Percentiles rank a stretch among this genome's conserved stretches.
phyloP scores from a whole-genome alignment of 345 rosid species.

The Noccaea caerulescens region DNA sequence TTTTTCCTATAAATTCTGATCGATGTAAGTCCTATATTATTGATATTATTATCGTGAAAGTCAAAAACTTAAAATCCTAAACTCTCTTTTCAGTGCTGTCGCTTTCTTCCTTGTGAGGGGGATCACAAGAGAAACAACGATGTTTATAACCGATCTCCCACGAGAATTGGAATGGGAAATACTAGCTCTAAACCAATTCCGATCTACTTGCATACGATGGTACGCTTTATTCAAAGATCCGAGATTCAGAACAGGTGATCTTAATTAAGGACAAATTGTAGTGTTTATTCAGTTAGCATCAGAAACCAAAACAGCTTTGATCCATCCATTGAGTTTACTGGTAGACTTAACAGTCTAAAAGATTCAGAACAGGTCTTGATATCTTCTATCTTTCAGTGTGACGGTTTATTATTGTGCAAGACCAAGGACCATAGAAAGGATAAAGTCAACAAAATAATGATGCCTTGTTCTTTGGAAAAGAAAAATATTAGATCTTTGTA shows the following conservation, averaged over 20 bases:
- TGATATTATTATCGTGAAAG: too few species aligned
- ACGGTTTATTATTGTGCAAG: constrained; percentile 7
- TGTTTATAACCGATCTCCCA: neutral
- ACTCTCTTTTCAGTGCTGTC: too few species aligned
- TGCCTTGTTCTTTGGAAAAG: too few species aligned
- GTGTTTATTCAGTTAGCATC: neutral
- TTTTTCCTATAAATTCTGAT: too few species aligned
- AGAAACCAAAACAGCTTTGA: neutral
- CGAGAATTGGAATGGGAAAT: neutral
- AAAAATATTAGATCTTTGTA: too few species aligned
- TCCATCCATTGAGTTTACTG: neutral
- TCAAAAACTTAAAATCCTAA: too few species aligned
- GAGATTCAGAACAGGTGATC: neutral
- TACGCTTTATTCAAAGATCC: constrained; percentile 9
- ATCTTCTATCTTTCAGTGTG: neutral
- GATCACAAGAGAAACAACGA: neutral
- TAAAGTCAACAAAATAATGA: too few species aligned
- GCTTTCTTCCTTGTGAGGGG: too few species aligned
- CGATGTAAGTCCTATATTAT: too few species aligned
- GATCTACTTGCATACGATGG: constrained; percentile 15
- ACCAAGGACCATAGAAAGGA: neutral
- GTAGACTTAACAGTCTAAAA: neutral
- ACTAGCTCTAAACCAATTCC: neutral
- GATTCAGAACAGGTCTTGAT: neutral
- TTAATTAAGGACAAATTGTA: too few species aligned